phyloP scores from a whole-genome alignment of 163 green algal species.

The Prototheca cutis region DNA sequence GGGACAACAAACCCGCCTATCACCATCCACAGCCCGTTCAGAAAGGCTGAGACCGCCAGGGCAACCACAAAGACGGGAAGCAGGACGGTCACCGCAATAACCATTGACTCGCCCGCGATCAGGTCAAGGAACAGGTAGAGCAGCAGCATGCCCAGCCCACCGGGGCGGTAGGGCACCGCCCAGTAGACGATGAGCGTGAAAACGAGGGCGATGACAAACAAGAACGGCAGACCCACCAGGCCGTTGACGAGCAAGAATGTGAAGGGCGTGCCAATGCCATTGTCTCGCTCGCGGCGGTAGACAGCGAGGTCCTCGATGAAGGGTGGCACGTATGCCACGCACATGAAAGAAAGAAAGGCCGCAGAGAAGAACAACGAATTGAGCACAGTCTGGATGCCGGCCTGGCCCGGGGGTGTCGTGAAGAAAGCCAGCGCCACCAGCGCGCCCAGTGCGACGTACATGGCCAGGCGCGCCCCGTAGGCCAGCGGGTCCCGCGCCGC shows the following conservation, averaged over 20 bases:
- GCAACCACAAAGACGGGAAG: not conserved
- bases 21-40: slow-evolving; percentile 2
- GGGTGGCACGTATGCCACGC: slow-evolving; percentile 1
- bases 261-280: not conserved
- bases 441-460: slow-evolving; percentile 1
- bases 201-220: slow-evolving; percentile 1
- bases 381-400: slow-evolving; percentile 5
- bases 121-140: slow-evolving; percentile 6
- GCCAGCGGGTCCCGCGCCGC: slow-evolving; percentile 1
- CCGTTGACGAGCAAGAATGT: not conserved
- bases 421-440: slow-evolving; percentile 2
- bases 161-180: slow-evolving; percentile 1
- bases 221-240: not conserved
- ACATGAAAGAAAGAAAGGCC: slow-evolving; percentile 4
- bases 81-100: not conserved
- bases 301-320: slow-evolving; percentile 2
- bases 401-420: not conserved
- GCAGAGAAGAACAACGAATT: slow-evolving; percentile 1
- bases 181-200: slow-evolving; percentile 5
- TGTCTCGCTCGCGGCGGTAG: slow-evolving; percentile 4
- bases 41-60: not conserved
- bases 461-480: slow-evolving; percentile 1
- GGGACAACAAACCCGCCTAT: not conserved
- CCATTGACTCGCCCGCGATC: not conserved
- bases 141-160: not conserved